Base-by-base conservation (phyloP, 1,284 basidiomycete species). In the Irpex sp. region DNA sequence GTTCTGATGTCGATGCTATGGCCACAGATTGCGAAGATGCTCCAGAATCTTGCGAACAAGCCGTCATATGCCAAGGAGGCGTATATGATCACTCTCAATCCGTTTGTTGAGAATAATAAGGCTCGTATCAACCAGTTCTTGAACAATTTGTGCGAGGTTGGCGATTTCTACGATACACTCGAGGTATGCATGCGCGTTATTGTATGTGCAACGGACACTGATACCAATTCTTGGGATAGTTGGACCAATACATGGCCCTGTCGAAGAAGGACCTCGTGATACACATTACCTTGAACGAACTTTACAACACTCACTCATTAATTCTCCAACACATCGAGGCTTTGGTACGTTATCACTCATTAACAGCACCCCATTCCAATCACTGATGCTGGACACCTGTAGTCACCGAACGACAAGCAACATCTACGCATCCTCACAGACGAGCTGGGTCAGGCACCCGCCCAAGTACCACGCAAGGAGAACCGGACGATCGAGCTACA, bases 191-290 rank as follows among this genome's bases (percentile, higher is more conserved):
- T 19, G 4, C 55, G 51, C 4, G 0, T 26, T 40, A 17, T 5
- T 36, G 44, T 59, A 21, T 9, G 49, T 13, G 48, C 2, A 59
- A 15, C 47, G 40, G 19, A 15, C 47, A 21, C 36, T 61, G 19
- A 62, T 62, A n/a, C 59, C 66, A 58, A 62, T 51, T 21, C 59
- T 54, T 62, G 19, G 17, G n/a, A 0, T 67, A 97, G 93, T 96
- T 98, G 89, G 97, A 99, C 78, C 97, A 99, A 82, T 99, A 99
- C 77, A 98, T 99, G 96, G 97, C 97, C 11, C 81, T 99, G 64
- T 98, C 96, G 64, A 99, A 99, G 84, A 98, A 98, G 79, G 97
- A 99, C 75, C 82, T 98, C 66, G 89, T 93, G 81, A 98, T 99
- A 78, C 92, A 94, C 76, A 99, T 99, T 74, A 98, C 97, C n/a